Base-by-base conservation (phyloP, 2,329 filamentous ascomycete species). In the Ceratocystis alfenasii region DNA sequence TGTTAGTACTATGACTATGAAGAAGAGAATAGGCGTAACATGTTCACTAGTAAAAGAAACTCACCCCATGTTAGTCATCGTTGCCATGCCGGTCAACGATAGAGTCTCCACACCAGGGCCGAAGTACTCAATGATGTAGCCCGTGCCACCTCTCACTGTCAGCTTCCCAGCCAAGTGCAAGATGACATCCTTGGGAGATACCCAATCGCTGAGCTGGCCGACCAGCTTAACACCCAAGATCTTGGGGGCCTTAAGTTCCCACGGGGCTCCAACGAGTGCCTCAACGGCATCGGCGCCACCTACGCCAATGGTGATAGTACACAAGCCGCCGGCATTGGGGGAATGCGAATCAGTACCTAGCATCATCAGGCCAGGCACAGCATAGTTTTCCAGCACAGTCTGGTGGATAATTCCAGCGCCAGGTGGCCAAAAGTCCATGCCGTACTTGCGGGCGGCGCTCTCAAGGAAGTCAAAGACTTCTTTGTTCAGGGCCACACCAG, bases 391-490 rank as follows among this genome's bases (percentile, higher is more conserved):
- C 71, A 99, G 78, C 25, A 99, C 94, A 64, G 90, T 95, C 82
- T 99, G 94, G 78, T 99, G 94, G 70, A 99, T 96, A 70, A 96
- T 96, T 69, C 91, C 92, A 6, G 92, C 91, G 68, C 92, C 92
- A 0, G 91, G 91, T 1, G 90, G 90, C 92, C 91, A 96, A 74
- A 96, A 96, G 75, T 96, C 91, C 74, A 96, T 94, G 57, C 92
- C 92, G 73, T 94, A 96, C 75, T 88, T 91, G 79, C 88, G 90
- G 17, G 87, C 87, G 0, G 94, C 94, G 65, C 89, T 95, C 80
- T 96, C 93, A 66, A 99, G 77, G 75, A 99, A 99, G 76, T 96
- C 90, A 74, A 96, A 99, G 0, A 99, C 92, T 80, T 99, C 94
- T 75, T 91, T 91, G 77, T 99, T 99, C 60, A 89, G 88, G 76